A percentile compares a stretch with the other conserved stretches of the same genome.
phyloP scores from a whole-genome alignment of 2,329 filamentous ascomycete genomes.

The Neurospora sp. region DNA sequence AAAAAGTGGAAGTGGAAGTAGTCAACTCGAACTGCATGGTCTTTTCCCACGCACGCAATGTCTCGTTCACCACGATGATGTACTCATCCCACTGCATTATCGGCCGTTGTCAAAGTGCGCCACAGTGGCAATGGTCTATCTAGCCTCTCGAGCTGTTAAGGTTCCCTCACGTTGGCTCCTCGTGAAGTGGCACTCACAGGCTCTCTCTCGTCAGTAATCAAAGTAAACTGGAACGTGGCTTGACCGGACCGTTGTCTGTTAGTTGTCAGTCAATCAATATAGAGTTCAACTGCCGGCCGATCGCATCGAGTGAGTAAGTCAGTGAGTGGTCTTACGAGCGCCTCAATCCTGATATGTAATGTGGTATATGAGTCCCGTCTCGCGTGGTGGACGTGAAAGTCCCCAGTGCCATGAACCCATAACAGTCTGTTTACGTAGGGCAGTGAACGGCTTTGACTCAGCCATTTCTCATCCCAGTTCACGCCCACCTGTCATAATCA shows the following conservation, averaged over 20 bases:
- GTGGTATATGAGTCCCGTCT: not conserved
- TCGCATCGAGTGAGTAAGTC: not conserved
- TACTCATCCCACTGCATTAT: not conserved
- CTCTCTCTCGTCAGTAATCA: too few species aligned
- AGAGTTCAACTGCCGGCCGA: not conserved
- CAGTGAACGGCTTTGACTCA: not conserved
- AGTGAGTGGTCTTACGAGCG: not conserved
- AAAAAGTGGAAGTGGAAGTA: not conserved
- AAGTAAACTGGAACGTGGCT: not conserved
- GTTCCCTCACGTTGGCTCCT: not conserved
- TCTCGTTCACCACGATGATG: not conserved
- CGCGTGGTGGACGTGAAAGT: not conserved
- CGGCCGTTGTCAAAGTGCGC: not conserved
- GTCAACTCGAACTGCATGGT: not conserved
- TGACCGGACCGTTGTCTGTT: not conserved
- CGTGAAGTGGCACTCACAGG: too few species aligned
- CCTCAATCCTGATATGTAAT: not conserved
- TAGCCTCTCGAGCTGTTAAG: not conserved
- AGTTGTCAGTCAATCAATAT: not conserved
- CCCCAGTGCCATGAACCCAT: not conserved
- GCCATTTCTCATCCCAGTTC: not conserved
- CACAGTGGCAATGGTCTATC: not conserved
- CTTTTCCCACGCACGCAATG: not conserved
- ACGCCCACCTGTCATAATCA: not conserved
- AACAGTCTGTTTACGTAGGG: not conserved